phyloP scores from a whole-genome alignment of 1,139 yeast genomes.

The Saccharomyces uvarum region DNA sequence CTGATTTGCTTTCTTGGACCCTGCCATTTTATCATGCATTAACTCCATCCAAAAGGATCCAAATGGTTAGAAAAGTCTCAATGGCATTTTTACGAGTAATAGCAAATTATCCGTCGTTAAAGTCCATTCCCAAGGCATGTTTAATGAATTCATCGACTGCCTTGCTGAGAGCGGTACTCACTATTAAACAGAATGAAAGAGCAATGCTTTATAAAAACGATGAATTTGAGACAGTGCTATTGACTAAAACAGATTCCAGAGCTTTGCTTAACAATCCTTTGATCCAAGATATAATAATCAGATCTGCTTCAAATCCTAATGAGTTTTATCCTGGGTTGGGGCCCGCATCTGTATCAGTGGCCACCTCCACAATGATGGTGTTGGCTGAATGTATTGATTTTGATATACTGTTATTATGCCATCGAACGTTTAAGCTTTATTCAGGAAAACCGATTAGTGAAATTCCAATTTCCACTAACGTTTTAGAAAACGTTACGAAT shows the following conservation, averaged over 20 bases:
- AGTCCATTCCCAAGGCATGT: slow-evolving; percentile 30
- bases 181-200: slow-evolving; percentile 27
- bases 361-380: slow-evolving; percentile 37
- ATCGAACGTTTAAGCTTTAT: slow-evolving; percentile 42
- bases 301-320: slow-evolving; percentile 32
- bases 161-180: slow-evolving; percentile 25
- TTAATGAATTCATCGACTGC: slow-evolving; percentile 31
- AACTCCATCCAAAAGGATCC: slow-evolving; percentile 28
- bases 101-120: slow-evolving; percentile 20
- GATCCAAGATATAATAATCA: slow-evolving; percentile 36
- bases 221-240: slow-evolving; percentile 34
- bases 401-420: slow-evolving; percentile 52
- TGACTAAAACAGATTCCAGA: slow-evolving; percentile 41
- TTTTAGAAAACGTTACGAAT: slow-evolving; percentile 40
- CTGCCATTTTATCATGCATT: slow-evolving; percentile 30
- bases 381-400: slow-evolving; percentile 43
- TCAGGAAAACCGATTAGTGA: slow-evolving; percentile 30
- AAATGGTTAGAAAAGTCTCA: slow-evolving; percentile 32
- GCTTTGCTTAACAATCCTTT: slow-evolving; percentile 33
- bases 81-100: slow-evolving; percentile 28
- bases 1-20: slow-evolving; percentile 33
- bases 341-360: slow-evolving; percentile 27
- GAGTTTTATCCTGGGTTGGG: slow-evolving; percentile 30
- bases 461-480: slow-evolving; percentile 36
- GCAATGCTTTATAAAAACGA: slow-evolving; percentile 21